Conservation (phyloP, 805 yeast species). For the Dipodascus albidus region DNA sequence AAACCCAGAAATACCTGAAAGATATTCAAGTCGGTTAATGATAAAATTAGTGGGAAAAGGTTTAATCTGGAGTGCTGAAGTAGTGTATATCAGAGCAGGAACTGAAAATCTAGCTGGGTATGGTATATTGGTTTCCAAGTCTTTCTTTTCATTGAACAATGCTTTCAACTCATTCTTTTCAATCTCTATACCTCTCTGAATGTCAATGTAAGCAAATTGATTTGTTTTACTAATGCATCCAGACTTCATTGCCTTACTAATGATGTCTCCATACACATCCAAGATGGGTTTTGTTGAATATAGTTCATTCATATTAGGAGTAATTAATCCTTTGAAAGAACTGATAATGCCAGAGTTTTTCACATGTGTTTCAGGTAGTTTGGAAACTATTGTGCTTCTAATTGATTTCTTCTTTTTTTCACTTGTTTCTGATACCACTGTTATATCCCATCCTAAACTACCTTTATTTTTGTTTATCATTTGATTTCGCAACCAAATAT, state of each 20-base stretch:
- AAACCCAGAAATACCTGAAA: not conserved
- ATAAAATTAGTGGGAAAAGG: not conserved
- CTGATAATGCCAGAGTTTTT: not conserved
- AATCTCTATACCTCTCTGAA: not conserved
- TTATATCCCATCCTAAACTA: not conserved
- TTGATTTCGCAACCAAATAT: not conserved
- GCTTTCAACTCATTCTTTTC: not conserved
- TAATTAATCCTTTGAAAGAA: not conserved
- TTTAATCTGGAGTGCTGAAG: not conserved
- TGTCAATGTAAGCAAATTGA: not conserved
- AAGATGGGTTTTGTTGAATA: not conserved
- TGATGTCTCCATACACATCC: not conserved
- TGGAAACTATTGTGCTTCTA: not conserved
- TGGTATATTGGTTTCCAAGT: not conserved
- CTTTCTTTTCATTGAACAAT: not conserved
- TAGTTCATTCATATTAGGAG: not conserved
- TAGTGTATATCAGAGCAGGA: not conserved
- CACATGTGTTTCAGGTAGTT: not conserved
- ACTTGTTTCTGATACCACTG: not conserved
- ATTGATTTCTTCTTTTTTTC: not conserved
- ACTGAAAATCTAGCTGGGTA: not conserved
- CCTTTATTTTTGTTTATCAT: not conserved
- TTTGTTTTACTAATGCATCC: not conserved
- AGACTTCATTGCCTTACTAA: not conserved
- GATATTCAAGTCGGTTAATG: not conserved